Base-by-base conservation (phyloP, 2,329 filamentous ascomycete genomes). In the Bertia moriformis region DNA sequence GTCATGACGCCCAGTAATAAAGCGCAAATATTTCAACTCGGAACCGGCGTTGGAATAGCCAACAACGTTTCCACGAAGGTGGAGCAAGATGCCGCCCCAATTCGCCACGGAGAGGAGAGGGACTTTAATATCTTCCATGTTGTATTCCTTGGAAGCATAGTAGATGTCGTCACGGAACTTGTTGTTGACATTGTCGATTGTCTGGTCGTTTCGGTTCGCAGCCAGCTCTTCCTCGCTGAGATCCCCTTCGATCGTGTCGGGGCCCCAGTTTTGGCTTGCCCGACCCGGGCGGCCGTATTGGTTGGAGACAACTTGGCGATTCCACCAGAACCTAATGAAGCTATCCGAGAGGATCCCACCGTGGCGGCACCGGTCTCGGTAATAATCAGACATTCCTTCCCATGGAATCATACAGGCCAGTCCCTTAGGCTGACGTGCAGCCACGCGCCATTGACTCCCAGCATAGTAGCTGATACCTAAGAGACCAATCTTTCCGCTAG, bases 1-100 rank as follows among this genome's bases (percentile, higher is more conserved):
- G 47, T 84, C 79, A 44, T 85, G 79, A 0, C 80, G 66, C 2
- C 80, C 79, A 0, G 71, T 76, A 49, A 83, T 78, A 51, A 83
- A 73, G 4, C 78, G 69, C 0, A 84, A 62, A 45, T 78, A 85
- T 52, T 84, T 84, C 43, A 75, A 60, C 42, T 73, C 62, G 0
- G 78, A 83, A 1, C 76, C 74, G 0, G 78, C 78, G 37, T 74
- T 64, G 1, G 59, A 58, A 41, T 69, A 84, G 0, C 78, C 79
- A 47, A 79, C 66, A 4, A 84, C 64, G 45, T 84, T 84, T 2
- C 79, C 79, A 4, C 78, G 65, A 4, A 83, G 62, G 46, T 84
- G 79, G 1, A 84, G 63, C 3, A 78, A 53, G 37, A 83, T 83
- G 1, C 78, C 78, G 10, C 78, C 78, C 78, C 77, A 83, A 51